Base-by-base conservation (phyloP, 2,329 filamentous ascomycete genomes). In the Phialophora chinensis region DNA sequence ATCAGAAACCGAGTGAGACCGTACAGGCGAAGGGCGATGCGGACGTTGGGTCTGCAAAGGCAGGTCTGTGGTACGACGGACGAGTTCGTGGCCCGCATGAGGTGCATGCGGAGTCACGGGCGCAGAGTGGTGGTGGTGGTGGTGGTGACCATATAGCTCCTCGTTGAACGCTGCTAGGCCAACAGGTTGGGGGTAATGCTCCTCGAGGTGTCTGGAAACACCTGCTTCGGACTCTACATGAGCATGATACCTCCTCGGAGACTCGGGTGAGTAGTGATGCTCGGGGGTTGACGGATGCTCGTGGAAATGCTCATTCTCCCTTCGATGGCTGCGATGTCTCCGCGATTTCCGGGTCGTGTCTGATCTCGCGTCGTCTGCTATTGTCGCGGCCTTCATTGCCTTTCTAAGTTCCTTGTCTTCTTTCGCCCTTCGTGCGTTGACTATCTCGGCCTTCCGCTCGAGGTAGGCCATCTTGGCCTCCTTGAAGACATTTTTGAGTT, bases 381-480 rank as follows among this genome's bases (percentile, higher is more conserved):
- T 75, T 38, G 77, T 75, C 69, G 85, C 78, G 38, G 81, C 80
- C 68, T 85, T 82, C 57, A 88, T 75, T 65, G 82, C 82, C 72
- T 83, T 89, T 69, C 89, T 85, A 62, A 89, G 84, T 71, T 85
- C 81, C 72, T 81, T 85, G 72, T 88, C 85, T 49, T 83, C 75
- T 69, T 84, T 83, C 47, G 82, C 82, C 74, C 89, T 88, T 73
- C 88, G 86, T 72, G 91, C 87, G 23, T 89, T 87, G 76, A 88
- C 88, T 73, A 97, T 85, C 72, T 93, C 88, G 6, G 91, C 90
- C 78, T 96, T 97, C 75, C 91, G 91, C 75, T 96, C 92, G 65
- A 89, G 86, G 79, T 98, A 98, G 66, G 91, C 91, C 62, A 89
- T 88, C 76, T 92, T 92, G 70, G 93, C 94, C 77, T 97, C 93